Base-by-base conservation (phyloP, 1,284 basidiomycete genomes). In the Neolentinus lepideus region DNA sequence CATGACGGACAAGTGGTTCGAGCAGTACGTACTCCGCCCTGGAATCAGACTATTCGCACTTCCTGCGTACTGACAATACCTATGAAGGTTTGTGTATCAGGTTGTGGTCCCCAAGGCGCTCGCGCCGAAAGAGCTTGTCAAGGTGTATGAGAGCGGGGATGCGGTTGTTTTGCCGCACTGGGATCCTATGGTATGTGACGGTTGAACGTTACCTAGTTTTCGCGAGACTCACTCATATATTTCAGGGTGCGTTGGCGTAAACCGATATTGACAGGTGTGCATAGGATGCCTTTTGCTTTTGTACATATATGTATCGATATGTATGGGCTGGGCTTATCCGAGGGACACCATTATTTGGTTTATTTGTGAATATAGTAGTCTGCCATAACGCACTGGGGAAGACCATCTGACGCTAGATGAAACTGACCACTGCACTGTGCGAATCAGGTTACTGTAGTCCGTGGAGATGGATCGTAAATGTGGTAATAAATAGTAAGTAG, bases 1-100 rank as follows among this genome's bases (percentile, higher is more conserved):
- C 62, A 96, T 96, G 91, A 89, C 85, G 48, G 88, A 90, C 60
- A 77, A 75, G 45, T 98, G 95, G 95, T 98, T 98, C 71, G 84
- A 89, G 59, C 79, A 98, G 85, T 93, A 69, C 61, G 88, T 83
- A 3, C 54, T 43, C 29, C 12, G 29, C 12, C 12, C 12, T 31
- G 16, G 4, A 46, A 16, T 6, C 24, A 16, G n/a, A 16, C 24
- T 16, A 46, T 46, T 31, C n/a, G 43, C 4, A 16, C 24, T 46
- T 16, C 19, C 24, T 4, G 43, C 16, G 24, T 24, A 24, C 48
- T 21, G 48, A 51, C 24, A 10, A 90, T 84, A 69, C 92, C 4
- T 31, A 12, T 31, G 29, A 31, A 31, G 29, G 29, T 31, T 84
- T 66, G 88, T 92, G 31, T 94, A 91, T 71, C 92, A 94, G 69